Percentiles rank a stretch among this genome's conserved stretches.
Conservation (phyloP, 768 basidiomycete genomes). For the Pleurotus djamor region DNA sequence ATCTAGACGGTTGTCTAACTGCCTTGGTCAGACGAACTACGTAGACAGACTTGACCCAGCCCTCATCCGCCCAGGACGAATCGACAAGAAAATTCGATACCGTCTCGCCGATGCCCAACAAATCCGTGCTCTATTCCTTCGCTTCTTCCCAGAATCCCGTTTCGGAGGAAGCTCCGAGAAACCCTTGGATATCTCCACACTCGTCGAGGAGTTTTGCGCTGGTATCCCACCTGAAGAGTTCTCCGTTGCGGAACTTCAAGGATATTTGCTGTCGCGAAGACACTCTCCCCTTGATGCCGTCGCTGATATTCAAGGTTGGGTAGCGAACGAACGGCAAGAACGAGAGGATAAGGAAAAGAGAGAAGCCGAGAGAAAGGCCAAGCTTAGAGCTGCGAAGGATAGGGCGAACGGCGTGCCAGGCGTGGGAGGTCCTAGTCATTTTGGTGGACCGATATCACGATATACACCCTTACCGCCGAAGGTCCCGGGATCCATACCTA, state of each 20-base stretch:
- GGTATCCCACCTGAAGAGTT: conserved; percentile 31
- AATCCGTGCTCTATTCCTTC: conserved; percentile 42
- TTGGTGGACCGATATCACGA: not conserved
- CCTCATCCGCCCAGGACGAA: conserved; percentile 54
- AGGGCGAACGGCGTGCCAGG: not conserved
- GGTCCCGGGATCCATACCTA: not conserved
- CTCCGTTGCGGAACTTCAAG: conserved; percentile 43
- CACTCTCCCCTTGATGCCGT: conserved; percentile 17
- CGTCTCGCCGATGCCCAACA: conserved; percentile 44
- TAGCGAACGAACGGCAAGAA: conserved; percentile 19
- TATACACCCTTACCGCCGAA: not conserved
- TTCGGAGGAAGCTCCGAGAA: not conserved
- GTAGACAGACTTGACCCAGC: conserved; percentile 54
- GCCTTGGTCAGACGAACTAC: conserved; percentile 42
- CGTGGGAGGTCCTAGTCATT: not conserved
- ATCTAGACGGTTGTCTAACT: conserved; percentile 33
- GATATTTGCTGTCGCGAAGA: conserved; percentile 32
- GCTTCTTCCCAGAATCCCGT: conserved; percentile 37
- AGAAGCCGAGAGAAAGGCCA: conserved; percentile 18
- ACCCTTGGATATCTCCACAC: conserved; percentile 11
- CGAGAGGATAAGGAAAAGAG: conserved; percentile 15
- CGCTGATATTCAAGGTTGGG: conserved; percentile 22
- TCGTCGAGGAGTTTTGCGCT: conserved; percentile 21
- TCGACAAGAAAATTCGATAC: conserved; percentile 54
- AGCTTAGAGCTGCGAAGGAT: conserved; percentile 19